Conservation (phyloP, 2,329 filamentous ascomycete species). For the Penicillium expansum region DNA sequence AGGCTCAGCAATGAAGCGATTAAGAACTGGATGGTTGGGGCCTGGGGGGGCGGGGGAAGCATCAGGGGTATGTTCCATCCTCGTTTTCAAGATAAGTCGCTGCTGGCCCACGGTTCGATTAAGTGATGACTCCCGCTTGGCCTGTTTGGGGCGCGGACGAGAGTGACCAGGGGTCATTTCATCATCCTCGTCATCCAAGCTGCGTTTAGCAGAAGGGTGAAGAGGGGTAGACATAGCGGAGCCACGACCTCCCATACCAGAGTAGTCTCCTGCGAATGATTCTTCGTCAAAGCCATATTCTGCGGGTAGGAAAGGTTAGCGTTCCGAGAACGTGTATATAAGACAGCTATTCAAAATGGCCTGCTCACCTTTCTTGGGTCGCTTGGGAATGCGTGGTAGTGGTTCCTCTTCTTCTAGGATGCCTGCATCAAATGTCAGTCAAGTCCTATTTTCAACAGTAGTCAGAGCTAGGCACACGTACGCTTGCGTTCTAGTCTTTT, state of each 20-base stretch:
- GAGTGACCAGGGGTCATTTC: slow-evolving; percentile 38
- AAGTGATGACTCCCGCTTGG: slow-evolving; percentile 38
- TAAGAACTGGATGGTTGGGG: slow-evolving; percentile 42
- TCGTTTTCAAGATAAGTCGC: slow-evolving; percentile 46
- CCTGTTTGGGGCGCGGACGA: slow-evolving; percentile 41
- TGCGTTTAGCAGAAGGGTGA: slow-evolving; percentile 37
- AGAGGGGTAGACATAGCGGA: slow-evolving; percentile 40
- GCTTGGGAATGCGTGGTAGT: slow-evolving; percentile 45
- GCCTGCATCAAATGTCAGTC: slow-evolving; percentile 27
- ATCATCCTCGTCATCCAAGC: slow-evolving; percentile 43
- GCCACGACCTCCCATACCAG: slow-evolving; percentile 28
- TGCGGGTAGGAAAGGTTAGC: slow-evolving; percentile 8
- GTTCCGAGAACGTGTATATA: neutral
- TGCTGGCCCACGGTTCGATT: slow-evolving; percentile 38
- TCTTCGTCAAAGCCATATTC: slow-evolving; percentile 37
- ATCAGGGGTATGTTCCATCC: slow-evolving; percentile 44
- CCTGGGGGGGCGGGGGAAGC: slow-evolving; percentile 46
- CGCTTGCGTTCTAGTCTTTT: slow-evolving; percentile 50
- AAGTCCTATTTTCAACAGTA: neutral
- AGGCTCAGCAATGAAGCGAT: slow-evolving; percentile 40
- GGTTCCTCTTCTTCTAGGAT: slow-evolving; percentile 50
- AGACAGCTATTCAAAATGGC: neutral
- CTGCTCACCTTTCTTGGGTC: slow-evolving; percentile 43
- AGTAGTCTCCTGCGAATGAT: slow-evolving; percentile 31
- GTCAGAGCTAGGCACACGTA: slow-evolving; percentile 20